Evolutionary conservation across 2,329 filamentous ascomycete genomes (phyloP), one percentile per base, ranked within the genome.

Genomic region (Stachybotrys echinatus): DNA sequence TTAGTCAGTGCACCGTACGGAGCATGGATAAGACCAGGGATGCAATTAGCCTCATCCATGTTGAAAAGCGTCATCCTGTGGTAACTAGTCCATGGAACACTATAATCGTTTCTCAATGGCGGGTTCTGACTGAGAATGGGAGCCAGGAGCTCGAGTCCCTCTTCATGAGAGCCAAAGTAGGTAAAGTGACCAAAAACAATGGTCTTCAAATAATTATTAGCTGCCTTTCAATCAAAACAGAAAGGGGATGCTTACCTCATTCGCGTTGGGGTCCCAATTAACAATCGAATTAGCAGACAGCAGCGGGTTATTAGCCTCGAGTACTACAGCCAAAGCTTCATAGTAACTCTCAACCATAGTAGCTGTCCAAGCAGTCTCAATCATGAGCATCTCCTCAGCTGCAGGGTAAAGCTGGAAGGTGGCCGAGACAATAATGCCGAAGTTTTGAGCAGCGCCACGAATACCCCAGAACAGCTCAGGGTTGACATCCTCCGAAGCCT

Each of bases 381-480:
- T 22, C 19, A 19, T 19, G 40, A 43, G 22, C 19, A 43, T 19
- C 12, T 43, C 40, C 2, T 22, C 27, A 14, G 27, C 27, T 14
- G 14, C 14, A 21, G 44, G 44, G 23, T 37, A 23, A 27, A 46
- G 23, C 19, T 12, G 6, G 20, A 31, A 46, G 17, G 44, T 46
- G 17, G 44, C 44, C 6, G 44, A 46, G 23, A 23, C 69, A 1
- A 68, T 68, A n/a, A 74, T 65, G 4, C 70, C 72, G 50, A 76
- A 74, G 46, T 70, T 70, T 7, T 66, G 60, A 6, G 75, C 74
- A 1, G 74, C 75, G 7, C 75, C 75, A 20, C 72, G 68, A 5
- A 79, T 60, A n/a, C 75, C 75, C 69, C 71, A 76, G 61, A 75
- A 79, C 1, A 79, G 61, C 48, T 75, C 73, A 0, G 58, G 47